A percentile compares a stretch with the other conserved stretches of the same genome.
Evolutionary conservation across 345 rosid species (phyloP).

Genomic region (Mercurialis annua): DNA sequence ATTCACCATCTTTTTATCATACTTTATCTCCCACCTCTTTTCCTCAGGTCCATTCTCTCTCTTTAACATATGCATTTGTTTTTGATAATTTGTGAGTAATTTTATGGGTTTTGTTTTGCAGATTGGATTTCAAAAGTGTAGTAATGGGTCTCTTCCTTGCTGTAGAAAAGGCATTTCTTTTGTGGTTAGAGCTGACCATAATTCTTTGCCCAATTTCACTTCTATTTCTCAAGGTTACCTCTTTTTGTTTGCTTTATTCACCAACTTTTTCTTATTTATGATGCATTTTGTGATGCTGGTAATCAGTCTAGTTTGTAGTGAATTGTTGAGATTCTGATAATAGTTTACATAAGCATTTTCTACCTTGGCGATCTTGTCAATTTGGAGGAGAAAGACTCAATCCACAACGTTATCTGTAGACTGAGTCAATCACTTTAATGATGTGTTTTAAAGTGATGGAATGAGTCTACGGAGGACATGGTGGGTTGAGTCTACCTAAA

Average conservation of each 20-base stretch:
- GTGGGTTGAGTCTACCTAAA: too few relatives aligned
- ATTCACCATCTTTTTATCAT: conserved; percentile 47
- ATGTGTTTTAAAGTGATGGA: too few relatives aligned
- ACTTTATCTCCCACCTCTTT: conserved; percentile 46
- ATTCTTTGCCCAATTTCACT: conserved; percentile 31
- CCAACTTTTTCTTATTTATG: not conserved
- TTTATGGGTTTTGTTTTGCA: conserved; percentile 10
- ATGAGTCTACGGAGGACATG: too few relatives aligned
- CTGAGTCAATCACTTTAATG: too few relatives aligned
- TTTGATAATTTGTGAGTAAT: not conserved
- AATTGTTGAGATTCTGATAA: not conserved
- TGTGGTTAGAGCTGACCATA: conserved; percentile 55
- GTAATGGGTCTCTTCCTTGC: conserved; percentile 33
- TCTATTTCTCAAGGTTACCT: conserved; percentile 49
- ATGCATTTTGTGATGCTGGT: not conserved
- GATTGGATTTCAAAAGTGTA: conserved; percentile 41
- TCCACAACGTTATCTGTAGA: too few relatives aligned
- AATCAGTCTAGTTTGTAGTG: not conserved
- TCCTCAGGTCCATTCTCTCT: conserved; percentile 51
- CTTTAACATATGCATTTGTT: not conserved
- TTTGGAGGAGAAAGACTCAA: too few relatives aligned
- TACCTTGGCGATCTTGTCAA: too few relatives aligned
- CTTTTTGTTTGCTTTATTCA: not conserved
- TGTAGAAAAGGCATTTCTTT: conserved; percentile 48
- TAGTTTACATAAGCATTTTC: not conserved